Conservation (phyloP, 139 green algal genomes). For the Picochlorum sp. region DNA sequence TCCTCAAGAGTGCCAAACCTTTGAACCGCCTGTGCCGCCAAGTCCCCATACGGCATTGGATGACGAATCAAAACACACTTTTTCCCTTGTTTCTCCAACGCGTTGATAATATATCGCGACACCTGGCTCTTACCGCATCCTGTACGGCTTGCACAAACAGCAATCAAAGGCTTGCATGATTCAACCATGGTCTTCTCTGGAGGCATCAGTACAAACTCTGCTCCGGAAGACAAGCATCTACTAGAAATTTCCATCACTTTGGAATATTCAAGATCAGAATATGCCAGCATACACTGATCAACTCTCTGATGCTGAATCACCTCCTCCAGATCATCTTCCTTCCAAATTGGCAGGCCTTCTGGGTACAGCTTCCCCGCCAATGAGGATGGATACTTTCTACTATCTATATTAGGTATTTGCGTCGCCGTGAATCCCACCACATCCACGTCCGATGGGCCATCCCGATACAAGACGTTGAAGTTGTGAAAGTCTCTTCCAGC, state of each 20-base stretch:
- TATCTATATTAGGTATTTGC: slow-evolving; percentile 40
- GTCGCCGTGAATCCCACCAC: slow-evolving; percentile 39
- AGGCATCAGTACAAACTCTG: slow-evolving; percentile 23
- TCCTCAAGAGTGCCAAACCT: slow-evolving; percentile 33
- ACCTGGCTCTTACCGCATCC: slow-evolving; percentile 41
- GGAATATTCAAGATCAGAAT: slow-evolving; percentile 18
- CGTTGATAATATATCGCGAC: slow-evolving; percentile 24
- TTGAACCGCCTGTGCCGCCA: slow-evolving; percentile 34
- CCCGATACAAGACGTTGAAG: slow-evolving; percentile 27
- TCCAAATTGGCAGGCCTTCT: slow-evolving; percentile 30
- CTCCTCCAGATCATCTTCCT: slow-evolving; percentile 20
- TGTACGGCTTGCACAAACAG: slow-evolving; percentile 26
- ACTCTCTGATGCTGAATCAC: slow-evolving; percentile 21
- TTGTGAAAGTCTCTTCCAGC: slow-evolving; percentile 36
- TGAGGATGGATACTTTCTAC: slow-evolving; percentile 15
- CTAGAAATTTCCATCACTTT: slow-evolving; percentile 23
- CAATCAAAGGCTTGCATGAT: slow-evolving; percentile 23
- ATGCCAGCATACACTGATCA: slow-evolving; percentile 22
- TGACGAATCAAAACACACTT: slow-evolving; percentile 45
- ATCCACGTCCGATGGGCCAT: neutral
- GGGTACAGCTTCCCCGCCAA: slow-evolving; percentile 24
- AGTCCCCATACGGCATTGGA: slow-evolving; percentile 42
- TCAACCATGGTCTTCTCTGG: slow-evolving; percentile 20
- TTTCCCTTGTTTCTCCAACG: slow-evolving; percentile 29
- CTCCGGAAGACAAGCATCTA: slow-evolving; percentile 28